These are phyloP conservation scores for Babesia bovis DNA, from an alignment of 169 alveolate genomes.

Conservation along the genomic window DNA sequence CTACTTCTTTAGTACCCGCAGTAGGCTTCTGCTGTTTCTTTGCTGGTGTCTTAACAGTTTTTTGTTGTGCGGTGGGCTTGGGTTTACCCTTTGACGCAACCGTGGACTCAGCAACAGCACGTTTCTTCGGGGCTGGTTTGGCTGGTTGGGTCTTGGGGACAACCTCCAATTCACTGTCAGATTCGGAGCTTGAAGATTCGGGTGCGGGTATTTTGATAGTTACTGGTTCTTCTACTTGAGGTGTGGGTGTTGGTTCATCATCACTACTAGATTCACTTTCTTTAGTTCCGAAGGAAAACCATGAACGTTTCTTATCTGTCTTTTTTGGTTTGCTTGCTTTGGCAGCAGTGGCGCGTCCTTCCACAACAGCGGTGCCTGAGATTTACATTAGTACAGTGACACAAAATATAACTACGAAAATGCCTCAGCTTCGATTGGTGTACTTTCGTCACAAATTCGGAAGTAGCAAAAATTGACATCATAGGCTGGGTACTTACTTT, in stretches of 20 bases:
- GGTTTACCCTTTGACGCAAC: neutral
- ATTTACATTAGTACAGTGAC: neutral
- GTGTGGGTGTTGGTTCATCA: neutral
- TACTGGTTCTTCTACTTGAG: neutral
- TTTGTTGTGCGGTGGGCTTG: neutral
- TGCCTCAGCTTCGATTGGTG: slow-evolving; percentile 23
- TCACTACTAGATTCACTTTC: slow-evolving; percentile 19
- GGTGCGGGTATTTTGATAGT: neutral
- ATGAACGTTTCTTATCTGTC: slow-evolving; percentile 31
- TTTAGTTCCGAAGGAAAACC: slow-evolving; percentile 36
- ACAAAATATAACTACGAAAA: neutral
- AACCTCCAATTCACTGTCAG: slow-evolving; percentile 44
- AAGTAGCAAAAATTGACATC: slow-evolving; percentile 32
- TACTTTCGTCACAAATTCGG: slow-evolving; percentile 31
- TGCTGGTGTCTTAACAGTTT: neutral
- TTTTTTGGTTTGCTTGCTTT: slow-evolving; percentile 12
- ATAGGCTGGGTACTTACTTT: slow-evolving; percentile 43
- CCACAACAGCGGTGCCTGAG: slow-evolving; percentile 18
- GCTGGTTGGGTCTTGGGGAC: slow-evolving; percentile 3
- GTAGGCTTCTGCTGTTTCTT: neutral
- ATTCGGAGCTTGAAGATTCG: slow-evolving; percentile 15
- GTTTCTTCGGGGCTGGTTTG: neutral
- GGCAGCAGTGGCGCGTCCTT: slow-evolving; percentile 15
- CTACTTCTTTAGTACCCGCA: neutral
- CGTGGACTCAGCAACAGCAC: neutral